Conservation (phyloP, 2,329 filamentous ascomycete genomes). For the Diaporthe sp. region DNA sequence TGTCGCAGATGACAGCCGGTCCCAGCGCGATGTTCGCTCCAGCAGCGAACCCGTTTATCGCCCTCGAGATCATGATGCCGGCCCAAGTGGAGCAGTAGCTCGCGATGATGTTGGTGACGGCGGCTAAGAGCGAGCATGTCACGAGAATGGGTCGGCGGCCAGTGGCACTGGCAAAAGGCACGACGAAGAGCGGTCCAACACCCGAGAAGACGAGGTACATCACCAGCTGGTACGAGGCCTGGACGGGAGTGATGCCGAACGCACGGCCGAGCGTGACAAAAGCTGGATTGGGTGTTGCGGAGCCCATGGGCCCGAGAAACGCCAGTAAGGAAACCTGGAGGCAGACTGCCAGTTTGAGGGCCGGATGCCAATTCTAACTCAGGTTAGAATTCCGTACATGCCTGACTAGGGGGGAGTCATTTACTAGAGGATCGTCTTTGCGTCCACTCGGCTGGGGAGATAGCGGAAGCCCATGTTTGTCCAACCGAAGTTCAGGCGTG, state of each 20-base stretch:
- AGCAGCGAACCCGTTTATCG: neutral
- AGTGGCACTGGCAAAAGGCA: slow-evolving; percentile 10
- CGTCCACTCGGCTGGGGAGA: slow-evolving; percentile 11
- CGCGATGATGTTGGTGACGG: slow-evolving; percentile 2
- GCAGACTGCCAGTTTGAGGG: slow-evolving; percentile 9
- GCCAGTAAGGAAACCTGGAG: slow-evolving; percentile 1
- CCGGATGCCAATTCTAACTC: slow-evolving; percentile 4
- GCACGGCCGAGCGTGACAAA: slow-evolving; percentile 11
- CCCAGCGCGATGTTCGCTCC: slow-evolving; percentile 3
- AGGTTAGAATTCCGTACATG: neutral
- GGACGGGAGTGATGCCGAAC: neutral
- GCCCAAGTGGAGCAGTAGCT: slow-evolving; percentile 13
- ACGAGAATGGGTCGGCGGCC: slow-evolving; percentile 8
- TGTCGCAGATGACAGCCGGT: slow-evolving; percentile 14
- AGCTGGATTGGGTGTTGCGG: neutral
- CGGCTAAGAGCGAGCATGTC: neutral
- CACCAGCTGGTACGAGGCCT: slow-evolving; percentile 1
- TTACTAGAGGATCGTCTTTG: slow-evolving; percentile 5
- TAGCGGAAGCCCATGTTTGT: slow-evolving; percentile 6
- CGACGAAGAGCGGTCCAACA: neutral
- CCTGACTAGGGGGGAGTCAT: too few species aligned
- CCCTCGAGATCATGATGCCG: slow-evolving; percentile 7
- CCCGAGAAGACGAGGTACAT: slow-evolving; percentile 2
- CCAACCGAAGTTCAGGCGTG: neutral
- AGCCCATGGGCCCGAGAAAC: neutral